Conservation (phyloP, 2,329 filamentous ascomycete genomes). For the Epichloe scottii region DNA sequence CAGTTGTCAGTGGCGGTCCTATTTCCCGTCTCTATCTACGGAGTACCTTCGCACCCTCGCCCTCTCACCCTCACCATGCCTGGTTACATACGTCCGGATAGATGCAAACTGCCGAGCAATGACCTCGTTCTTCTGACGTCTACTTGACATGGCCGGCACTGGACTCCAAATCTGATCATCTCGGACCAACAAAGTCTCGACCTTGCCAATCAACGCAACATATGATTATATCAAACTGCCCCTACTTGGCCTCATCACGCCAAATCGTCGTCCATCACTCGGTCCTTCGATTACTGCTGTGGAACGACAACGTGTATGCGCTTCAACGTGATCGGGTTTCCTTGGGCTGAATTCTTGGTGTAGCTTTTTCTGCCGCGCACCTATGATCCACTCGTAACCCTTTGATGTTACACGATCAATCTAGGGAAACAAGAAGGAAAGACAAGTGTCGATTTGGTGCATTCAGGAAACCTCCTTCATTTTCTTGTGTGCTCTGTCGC, state of each 20-base stretch:
- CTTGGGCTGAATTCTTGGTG: slow-evolving; percentile 1
- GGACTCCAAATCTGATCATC: neutral
- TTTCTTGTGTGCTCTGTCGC: neutral
- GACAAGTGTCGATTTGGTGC: slow-evolving; percentile 2
- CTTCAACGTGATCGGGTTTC: neutral
- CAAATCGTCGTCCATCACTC: neutral
- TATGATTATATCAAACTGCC: neutral
- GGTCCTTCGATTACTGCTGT: neutral
- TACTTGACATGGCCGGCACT: neutral
- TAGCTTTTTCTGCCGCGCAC: neutral
- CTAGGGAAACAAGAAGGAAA: neutral
- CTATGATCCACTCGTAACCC: neutral
- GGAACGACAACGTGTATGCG: neutral
- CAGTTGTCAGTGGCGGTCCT: no score
- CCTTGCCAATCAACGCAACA: neutral
- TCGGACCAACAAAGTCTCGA: neutral
- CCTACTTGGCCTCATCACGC: neutral
- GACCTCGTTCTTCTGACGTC: neutral
- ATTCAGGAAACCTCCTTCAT: neutral
- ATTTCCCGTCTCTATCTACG: no score
- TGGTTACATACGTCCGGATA: neutral
- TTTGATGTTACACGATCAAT: neutral
- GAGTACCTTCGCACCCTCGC: no score
- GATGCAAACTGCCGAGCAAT: neutral
- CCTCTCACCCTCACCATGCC: no score